Conservation (phyloP, 2,329 filamentous ascomycete genomes). For the Colletotrichum simmondsii region DNA sequence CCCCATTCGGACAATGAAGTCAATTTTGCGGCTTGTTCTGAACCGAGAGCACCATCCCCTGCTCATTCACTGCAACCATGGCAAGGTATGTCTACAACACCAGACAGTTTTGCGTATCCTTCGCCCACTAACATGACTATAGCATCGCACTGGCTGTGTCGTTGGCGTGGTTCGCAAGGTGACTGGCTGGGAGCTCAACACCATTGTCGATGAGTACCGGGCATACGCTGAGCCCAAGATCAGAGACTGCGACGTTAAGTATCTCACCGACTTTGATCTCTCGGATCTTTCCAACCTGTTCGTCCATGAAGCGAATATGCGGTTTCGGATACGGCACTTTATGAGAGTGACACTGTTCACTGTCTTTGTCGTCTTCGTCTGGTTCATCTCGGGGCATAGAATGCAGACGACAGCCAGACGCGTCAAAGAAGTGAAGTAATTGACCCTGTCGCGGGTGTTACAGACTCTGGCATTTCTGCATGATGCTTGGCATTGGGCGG, state of each 20-base stretch:
- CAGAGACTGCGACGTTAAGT: slow-evolving; percentile 69
- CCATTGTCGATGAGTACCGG: slow-evolving; percentile 79
- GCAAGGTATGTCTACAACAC: slow-evolving; percentile 65
- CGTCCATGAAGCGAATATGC: slow-evolving; percentile 37
- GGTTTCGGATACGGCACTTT: slow-evolving; percentile 49
- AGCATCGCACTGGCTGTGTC: slow-evolving; percentile 93
- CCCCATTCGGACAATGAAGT: slow-evolving; percentile 72
- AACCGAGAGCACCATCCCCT: slow-evolving; percentile 81
- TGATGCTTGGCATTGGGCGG: slow-evolving; percentile 19
- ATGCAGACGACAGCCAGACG: slow-evolving; percentile 38
- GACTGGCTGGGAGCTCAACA: slow-evolving; percentile 71
- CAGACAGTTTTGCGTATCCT: not conserved
- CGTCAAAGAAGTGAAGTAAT: slow-evolving; percentile 27
- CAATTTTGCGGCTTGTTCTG: slow-evolving; percentile 77
- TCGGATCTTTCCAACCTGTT: slow-evolving; percentile 51
- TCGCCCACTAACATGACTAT: slow-evolving; percentile 21
- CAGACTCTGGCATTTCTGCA: slow-evolving; percentile 1
- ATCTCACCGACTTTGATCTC: slow-evolving; percentile 63
- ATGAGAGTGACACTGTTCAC: slow-evolving; percentile 56
- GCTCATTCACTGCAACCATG: slow-evolving; percentile 93
- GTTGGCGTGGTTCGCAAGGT: slow-evolving; percentile 82
- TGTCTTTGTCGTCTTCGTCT: slow-evolving; percentile 53
- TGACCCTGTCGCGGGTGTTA: not conserved
- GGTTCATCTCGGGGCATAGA: slow-evolving; percentile 51
- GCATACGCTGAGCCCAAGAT: slow-evolving; percentile 71